These are phyloP conservation scores for Dactylellina leptospora DNA, from an alignment of 2,329 filamentous ascomycete genomes.

Conservation along the genomic window DNA sequence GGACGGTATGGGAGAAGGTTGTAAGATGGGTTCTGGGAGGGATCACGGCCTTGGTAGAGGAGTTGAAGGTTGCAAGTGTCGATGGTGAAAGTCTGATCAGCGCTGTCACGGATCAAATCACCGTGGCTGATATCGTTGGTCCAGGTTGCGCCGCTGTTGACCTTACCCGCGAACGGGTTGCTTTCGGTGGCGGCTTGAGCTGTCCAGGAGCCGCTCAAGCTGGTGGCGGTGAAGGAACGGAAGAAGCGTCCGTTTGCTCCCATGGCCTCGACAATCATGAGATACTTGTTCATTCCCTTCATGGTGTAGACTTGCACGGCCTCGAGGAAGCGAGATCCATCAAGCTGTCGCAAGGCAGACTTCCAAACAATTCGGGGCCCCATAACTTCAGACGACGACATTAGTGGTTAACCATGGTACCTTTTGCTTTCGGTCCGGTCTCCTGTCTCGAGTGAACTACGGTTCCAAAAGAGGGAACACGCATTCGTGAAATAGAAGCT, in stretches of 20 bases:
- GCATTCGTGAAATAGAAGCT: too few species aligned
- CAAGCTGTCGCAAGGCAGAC: too few species aligned
- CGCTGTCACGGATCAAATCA: slow-evolving; percentile 67
- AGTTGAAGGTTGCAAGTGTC: slow-evolving; percentile 72
- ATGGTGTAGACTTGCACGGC: slow-evolving; percentile 73
- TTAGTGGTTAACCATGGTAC: too few species aligned
- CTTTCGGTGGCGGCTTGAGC: slow-evolving; percentile 67
- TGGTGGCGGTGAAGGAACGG: slow-evolving; percentile 71
- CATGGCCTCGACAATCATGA: slow-evolving; percentile 74
- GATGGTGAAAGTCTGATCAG: slow-evolving; percentile 71
- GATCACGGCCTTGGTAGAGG: slow-evolving; percentile 69
- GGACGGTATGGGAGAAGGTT: slow-evolving; percentile 66
- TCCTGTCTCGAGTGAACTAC: too few species aligned
- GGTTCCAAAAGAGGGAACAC: too few species aligned
- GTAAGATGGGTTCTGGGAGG: slow-evolving; percentile 64
- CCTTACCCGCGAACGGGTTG: slow-evolving; percentile 73
- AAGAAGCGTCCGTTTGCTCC: slow-evolving; percentile 70
- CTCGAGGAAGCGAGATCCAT: slow-evolving; percentile 73
- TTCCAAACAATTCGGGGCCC: too few species aligned
- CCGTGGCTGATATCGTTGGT: slow-evolving; percentile 73
- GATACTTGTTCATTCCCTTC: slow-evolving; percentile 66
- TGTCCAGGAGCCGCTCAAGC: slow-evolving; percentile 69
- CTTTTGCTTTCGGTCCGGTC: too few species aligned
- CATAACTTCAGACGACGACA: too few species aligned
- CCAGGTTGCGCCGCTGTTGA: slow-evolving; percentile 72